These are phyloP conservation scores for Suillus occidentalis DNA, from an alignment of 768 basidiomycete genomes.

Conservation along the genomic window DNA sequence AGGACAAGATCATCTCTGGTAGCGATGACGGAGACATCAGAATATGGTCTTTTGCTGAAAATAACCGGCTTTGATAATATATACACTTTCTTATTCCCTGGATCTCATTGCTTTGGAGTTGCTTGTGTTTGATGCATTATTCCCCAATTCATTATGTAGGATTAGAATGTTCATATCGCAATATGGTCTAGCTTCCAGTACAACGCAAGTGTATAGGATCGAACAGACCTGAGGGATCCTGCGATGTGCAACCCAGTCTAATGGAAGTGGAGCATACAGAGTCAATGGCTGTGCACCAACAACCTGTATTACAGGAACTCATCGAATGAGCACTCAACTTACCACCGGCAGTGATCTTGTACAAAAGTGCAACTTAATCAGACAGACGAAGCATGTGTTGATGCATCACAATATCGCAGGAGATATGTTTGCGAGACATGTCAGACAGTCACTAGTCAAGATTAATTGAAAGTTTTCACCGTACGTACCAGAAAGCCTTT, in stretches of 20 bases:
- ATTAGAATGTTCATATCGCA: neutral
- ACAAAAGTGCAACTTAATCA: neutral
- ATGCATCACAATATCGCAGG: neutral
- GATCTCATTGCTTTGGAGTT: neutral
- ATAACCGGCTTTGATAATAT: neutral
- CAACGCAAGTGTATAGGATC: neutral
- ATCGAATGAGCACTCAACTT: neutral
- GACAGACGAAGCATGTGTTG: neutral
- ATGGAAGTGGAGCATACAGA: neutral
- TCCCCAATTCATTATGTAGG: neutral
- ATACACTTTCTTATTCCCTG: neutral
- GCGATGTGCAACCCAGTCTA: neutral
- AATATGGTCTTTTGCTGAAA: conserved; percentile 72
- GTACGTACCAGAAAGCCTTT: neutral
- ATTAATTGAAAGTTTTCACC: neutral
- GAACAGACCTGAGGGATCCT: conserved; percentile 24
- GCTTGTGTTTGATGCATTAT: neutral
- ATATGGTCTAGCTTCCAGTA: neutral
- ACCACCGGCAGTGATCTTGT: neutral
- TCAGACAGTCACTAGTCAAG: neutral
- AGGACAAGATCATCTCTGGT: conserved; percentile 96
- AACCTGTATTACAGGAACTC: neutral
- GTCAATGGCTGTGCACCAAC: neutral
- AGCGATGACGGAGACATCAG: conserved; percentile 89
- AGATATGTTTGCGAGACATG: neutral